phyloP scores from a whole-genome alignment of 768 basidiomycete species.

The Sporobolomyces phaffii region DNA sequence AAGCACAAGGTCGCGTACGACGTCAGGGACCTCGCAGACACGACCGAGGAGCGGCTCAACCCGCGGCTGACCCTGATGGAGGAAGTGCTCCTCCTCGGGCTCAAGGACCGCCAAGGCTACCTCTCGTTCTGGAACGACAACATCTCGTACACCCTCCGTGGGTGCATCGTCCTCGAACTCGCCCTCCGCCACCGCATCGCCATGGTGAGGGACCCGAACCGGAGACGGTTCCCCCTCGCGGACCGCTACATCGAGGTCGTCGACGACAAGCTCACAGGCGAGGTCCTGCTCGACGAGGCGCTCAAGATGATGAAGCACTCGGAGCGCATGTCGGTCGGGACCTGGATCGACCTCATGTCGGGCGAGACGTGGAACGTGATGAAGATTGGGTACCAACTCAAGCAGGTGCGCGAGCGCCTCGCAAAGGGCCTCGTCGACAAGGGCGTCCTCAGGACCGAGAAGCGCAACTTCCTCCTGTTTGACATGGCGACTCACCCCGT shows the following conservation, averaged over 20 bases:
- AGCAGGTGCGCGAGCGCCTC: slow-evolving; percentile 94
- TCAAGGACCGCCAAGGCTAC: slow-evolving; percentile 97
- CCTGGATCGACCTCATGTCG: slow-evolving; percentile 88
- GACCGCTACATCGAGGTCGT: slow-evolving; percentile 80
- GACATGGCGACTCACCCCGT: slow-evolving; percentile 99
- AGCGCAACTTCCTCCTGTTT: slow-evolving; percentile 95
- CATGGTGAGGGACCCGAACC: slow-evolving; percentile 73
- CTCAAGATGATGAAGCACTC: slow-evolving; percentile 83
- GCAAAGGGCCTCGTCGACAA: slow-evolving; percentile 97
- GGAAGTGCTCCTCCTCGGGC: slow-evolving; percentile 83
- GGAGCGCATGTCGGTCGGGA: slow-evolving; percentile 74
- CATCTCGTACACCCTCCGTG: slow-evolving; percentile 96
- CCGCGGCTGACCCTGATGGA: slow-evolving; percentile 92
- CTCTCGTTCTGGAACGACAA: slow-evolving; percentile 99
- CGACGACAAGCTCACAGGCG: slow-evolving; percentile 85
- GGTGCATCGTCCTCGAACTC: slow-evolving; percentile 94
- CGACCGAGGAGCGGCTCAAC: slow-evolving; percentile 59
- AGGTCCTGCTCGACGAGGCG: slow-evolving; percentile 92
- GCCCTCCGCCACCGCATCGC: slow-evolving; percentile 91
- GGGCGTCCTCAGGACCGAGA: slow-evolving; percentile 96
- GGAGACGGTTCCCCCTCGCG: slow-evolving; percentile 64
- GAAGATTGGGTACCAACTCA: slow-evolving; percentile 98
- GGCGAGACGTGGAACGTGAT: slow-evolving; percentile 99
- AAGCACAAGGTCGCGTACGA: slow-evolving; percentile 66
- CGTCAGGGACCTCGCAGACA: slow-evolving; percentile 72